Conservation (phyloP, 495 filamentous ascomycete genomes). For the Hypoxylon perforatum region DNA sequence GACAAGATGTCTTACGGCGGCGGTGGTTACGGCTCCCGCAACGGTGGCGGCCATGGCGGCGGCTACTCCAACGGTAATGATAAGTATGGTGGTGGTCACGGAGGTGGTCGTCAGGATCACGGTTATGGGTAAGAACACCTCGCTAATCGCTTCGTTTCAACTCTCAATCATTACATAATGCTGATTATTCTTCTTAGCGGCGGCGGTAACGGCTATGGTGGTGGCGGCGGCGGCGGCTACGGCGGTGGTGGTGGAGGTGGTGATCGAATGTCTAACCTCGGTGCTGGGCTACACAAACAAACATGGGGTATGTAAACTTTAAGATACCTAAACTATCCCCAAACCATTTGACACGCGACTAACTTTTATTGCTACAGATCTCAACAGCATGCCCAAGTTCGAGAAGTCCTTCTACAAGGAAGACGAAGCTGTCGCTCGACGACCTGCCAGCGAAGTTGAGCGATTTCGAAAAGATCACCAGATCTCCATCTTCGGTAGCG, state of each 20-base stretch:
- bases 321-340: too few relatives aligned
- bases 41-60: constrained; percentile 58
- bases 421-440: constrained; percentile 77
- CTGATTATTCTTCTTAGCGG: constrained; percentile 39
- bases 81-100: constrained; percentile 43
- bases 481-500: constrained; percentile 79
- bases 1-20: constrained; percentile 78
- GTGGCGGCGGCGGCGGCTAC: constrained; percentile 64
- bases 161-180: background rate
- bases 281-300: constrained; percentile 84
- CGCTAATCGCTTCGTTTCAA: background rate
- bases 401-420: constrained; percentile 99
- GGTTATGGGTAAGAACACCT: constrained; percentile 44
- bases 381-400: constrained; percentile 87
- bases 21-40: constrained; percentile 67
- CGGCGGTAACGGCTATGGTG: constrained; percentile 49
- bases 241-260: constrained; percentile 71
- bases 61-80: constrained; percentile 62
- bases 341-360: constrained; percentile 8
- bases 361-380: constrained; percentile 64
- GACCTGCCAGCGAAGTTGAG: constrained; percentile 81
- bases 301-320: constrained; percentile 78
- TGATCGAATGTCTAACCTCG: constrained; percentile 94
- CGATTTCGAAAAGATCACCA: constrained; percentile 84
- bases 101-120: constrained; percentile 50